Conservation (phyloP, 202 grass and related monocot species). For the Zoysia matrella region DNA sequence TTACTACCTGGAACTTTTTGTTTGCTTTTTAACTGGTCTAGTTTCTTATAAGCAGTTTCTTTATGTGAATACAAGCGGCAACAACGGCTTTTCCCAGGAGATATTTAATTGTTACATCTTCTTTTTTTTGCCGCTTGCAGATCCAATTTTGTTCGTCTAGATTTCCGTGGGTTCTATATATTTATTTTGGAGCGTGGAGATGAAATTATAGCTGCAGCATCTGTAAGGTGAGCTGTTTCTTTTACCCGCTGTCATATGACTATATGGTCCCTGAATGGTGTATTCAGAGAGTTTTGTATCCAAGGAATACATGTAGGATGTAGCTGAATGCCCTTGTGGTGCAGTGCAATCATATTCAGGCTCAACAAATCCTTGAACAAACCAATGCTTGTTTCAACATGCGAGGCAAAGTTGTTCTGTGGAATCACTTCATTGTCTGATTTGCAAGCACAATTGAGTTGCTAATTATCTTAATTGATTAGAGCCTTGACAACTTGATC, state of each 20-base stretch:
- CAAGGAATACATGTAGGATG: too few species aligned
- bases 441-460: too few species aligned
- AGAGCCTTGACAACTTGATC: too few species aligned
- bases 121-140: conserved; percentile 46
- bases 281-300: not conserved
- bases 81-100: conserved; percentile 1
- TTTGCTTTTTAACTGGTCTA: conserved; percentile 11
- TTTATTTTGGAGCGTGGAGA: conserved; percentile 83
- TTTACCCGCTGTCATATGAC: conserved; percentile 16
- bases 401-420: too few species aligned
- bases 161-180: conserved; percentile 84
- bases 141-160: conserved; percentile 81
- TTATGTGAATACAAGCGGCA: conserved; percentile 16
- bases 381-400: too few species aligned
- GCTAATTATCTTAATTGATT: too few species aligned
- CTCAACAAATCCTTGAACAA: too few species aligned
- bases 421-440: too few species aligned
- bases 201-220: conserved; percentile 92
- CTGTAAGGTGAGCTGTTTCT: conserved; percentile 66
- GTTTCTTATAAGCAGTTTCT: conserved; percentile 35
- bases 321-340: too few species aligned
- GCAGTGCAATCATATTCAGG: too few species aligned
- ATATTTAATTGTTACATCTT: conserved; percentile 33
- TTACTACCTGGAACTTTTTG: conserved; percentile 9
- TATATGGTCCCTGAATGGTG: not conserved